Evolutionary conservation across 495 filamentous ascomycete genomes (phyloP).

Genomic region (Penicillium tannophilum): DNA sequence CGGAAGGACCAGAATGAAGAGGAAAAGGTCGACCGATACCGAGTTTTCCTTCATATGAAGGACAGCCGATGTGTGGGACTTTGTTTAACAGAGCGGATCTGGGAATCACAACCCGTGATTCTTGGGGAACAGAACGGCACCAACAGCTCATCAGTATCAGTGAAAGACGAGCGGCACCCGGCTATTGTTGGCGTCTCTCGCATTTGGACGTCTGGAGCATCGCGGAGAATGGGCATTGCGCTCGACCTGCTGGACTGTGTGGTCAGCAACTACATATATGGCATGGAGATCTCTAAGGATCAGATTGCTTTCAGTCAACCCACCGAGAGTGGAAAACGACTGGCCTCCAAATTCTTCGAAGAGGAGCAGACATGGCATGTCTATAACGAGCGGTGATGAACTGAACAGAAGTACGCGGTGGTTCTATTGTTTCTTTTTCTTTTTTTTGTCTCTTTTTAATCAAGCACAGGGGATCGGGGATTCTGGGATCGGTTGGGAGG

Average conservation of each 20-base stretch:
- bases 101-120: slow-evolving; percentile 53
- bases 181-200: slow-evolving; percentile 70
- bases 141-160: slow-evolving; percentile 49
- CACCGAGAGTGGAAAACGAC: slow-evolving; percentile 65
- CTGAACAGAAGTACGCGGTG: slow-evolving; percentile 15
- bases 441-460: not conserved
- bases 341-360: slow-evolving; percentile 68
- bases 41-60: slow-evolving; percentile 64
- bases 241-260: slow-evolving; percentile 63
- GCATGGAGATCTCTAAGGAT: slow-evolving; percentile 63
- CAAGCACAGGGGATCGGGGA: slow-evolving; percentile 2
- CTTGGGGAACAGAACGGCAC: slow-evolving; percentile 27
- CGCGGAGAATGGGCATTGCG: slow-evolving; percentile 63
- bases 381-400: slow-evolving; percentile 46
- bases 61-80: slow-evolving; percentile 66
- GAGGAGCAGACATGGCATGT: slow-evolving; percentile 53
- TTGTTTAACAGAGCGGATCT: slow-evolving; percentile 67
- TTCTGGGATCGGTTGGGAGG: slow-evolving; percentile 4
- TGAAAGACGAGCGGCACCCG: slow-evolving; percentile 41
- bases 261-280: slow-evolving; percentile 64
- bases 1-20: slow-evolving; percentile 32
- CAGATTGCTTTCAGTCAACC: slow-evolving; percentile 74
- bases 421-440: slow-evolving; percentile 6
- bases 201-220: slow-evolving; percentile 68
- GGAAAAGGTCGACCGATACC: slow-evolving; percentile 59